Conservation (phyloP, 2,329 filamentous ascomycete genomes). For the Aspergillus caelatus region DNA sequence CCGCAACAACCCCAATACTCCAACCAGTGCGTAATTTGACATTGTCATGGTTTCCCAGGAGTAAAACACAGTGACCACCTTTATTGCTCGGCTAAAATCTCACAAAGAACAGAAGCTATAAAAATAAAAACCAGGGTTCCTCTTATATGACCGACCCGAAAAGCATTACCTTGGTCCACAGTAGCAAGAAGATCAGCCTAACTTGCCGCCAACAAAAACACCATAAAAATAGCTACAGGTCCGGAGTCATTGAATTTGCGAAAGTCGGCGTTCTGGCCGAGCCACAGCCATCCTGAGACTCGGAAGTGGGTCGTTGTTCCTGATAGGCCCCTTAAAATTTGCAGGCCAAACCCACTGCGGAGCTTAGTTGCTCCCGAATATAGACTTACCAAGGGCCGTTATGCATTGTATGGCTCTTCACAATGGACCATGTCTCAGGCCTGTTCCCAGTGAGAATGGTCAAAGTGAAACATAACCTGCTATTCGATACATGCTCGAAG, state of each 20-base stretch:
- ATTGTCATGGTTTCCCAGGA: too few species aligned
- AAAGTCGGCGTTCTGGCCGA: background rate
- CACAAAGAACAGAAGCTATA: too few species aligned
- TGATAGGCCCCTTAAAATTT: background rate
- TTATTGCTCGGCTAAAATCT: too few species aligned
- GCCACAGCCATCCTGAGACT: background rate
- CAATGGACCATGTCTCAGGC: background rate
- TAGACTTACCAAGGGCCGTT: background rate
- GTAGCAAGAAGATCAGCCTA: background rate
- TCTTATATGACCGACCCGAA: too few species aligned
- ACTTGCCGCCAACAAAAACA: background rate
- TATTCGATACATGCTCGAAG: background rate
- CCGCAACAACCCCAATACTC: background rate
- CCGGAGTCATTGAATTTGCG: background rate
- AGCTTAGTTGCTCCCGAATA: background rate
- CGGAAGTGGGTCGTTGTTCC: background rate
- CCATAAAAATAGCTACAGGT: background rate
- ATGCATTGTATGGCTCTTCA: background rate
- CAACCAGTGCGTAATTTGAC: too few species aligned
- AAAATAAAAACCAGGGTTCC: accelerated
- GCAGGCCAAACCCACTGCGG: background rate
- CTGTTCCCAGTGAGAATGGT: background rate
- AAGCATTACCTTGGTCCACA: too few species aligned
- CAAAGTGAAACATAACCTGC: background rate
- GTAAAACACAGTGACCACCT: too few species aligned